Base-by-base conservation (phyloP, 768 basidiomycete species). In the Podaxis rugospora region DNA sequence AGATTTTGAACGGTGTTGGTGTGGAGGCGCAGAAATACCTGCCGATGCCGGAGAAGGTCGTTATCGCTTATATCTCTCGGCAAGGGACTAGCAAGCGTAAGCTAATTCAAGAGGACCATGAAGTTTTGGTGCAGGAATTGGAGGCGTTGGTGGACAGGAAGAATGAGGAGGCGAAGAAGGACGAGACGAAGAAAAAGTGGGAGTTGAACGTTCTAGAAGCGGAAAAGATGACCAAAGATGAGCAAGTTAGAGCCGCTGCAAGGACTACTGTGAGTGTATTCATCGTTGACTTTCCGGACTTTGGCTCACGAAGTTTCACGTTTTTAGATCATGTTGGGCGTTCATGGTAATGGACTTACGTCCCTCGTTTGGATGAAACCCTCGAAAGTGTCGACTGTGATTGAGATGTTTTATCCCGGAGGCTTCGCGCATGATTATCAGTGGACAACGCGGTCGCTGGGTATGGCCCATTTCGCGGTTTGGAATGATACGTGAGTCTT, bases 371-470 rank as follows among this genome's bases (percentile, higher is more conserved):
- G 89, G 76, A 93, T 94, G 91, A 84, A 88, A 21, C 81, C 82
- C 1, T 89, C 86, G 3, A 83, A 83, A 0, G 72, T 85, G n/a
- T 86, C 90, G 4, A 86, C 90, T 4, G 90, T 95, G 18, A 89
- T 95, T 64, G 92, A 95, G 73, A 83, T 95, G 13, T 92, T 95
- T 74, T 89, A 80, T 68, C 92, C 91, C 0, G 78, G 72, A 2
- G 93, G 92, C 0, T 94, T 92, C 69, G 87, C 92, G 27, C 87
- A 89, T 66, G 93, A 94, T 67, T 94, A 94, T 69, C 85, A 92
- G 67, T 95, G 91, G 86, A 93, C 92, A 0, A 64, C 87, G 4
- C 73, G 82, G 36, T 85, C 90, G 0, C 72, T 94, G 10, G 90
- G 90, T 4, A 86, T 91, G 79, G 76, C 71, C 16, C 86, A 94